Evolutionary conservation across 495 filamentous ascomycete species (phyloP).

Genomic region (Penicillium bovifimosum): DNA sequence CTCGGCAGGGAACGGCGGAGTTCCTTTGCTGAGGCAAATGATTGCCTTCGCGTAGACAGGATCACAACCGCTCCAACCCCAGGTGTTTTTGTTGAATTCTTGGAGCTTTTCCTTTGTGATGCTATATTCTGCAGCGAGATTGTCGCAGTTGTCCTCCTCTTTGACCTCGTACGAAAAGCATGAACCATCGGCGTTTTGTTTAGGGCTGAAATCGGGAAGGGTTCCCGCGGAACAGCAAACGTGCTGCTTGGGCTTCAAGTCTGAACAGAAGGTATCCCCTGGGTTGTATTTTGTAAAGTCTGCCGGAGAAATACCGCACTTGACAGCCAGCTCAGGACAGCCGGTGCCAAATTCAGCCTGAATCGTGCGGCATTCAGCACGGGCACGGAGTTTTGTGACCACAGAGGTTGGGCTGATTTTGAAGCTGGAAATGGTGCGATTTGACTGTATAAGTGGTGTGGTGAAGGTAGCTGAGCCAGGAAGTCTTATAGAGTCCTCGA

Average conservation of each 20-base stretch:
- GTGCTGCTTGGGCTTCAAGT: slow-evolving; percentile 27
- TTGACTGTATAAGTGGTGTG: too few species aligned
- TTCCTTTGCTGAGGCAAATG: slow-evolving; percentile 43
- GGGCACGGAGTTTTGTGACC: too few species aligned
- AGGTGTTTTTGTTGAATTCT: slow-evolving; percentile 33
- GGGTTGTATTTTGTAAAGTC: slow-evolving; percentile 40
- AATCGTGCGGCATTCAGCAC: background rate
- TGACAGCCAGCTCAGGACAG: background rate
- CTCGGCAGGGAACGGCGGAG: slow-evolving; percentile 35
- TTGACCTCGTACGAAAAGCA: slow-evolving; percentile 34
- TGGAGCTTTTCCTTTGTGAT: slow-evolving; percentile 28
- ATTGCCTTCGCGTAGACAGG: background rate
- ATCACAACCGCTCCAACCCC: slow-evolving; percentile 24
- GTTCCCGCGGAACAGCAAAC: slow-evolving; percentile 45
- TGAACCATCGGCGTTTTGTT: slow-evolving; percentile 36
- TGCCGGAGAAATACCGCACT: slow-evolving; percentile 33
- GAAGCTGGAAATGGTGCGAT: too few species aligned
- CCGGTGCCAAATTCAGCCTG: background rate
- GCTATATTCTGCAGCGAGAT: slow-evolving; percentile 20
- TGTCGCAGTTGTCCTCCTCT: slow-evolving; percentile 25
- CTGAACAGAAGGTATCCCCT: slow-evolving; percentile 27
- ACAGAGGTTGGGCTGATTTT: too few species aligned
- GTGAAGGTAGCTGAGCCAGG: too few species aligned
- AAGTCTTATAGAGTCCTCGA: too few species aligned
- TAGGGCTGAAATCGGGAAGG: slow-evolving; percentile 32